Evolutionary conservation across 169 alveolate genomes (phyloP).

Genomic region (Perkinsus marinus): DNA sequence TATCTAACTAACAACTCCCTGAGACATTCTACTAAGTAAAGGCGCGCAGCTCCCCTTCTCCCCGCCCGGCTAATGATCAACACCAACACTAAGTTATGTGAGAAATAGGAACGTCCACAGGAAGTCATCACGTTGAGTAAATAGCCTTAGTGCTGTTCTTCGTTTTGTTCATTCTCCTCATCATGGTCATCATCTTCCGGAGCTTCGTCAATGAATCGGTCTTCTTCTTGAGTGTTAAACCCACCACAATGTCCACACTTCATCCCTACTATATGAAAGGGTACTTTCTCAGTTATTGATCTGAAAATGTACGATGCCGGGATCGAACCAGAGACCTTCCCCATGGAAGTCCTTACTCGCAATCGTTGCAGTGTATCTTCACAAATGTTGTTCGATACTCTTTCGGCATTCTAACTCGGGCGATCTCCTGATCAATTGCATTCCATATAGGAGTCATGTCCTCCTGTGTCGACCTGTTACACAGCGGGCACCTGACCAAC

Average conservation of each 20-base stretch:
- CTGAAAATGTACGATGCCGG: background rate
- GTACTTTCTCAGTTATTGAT: conserved; percentile 1
- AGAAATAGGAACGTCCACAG: too few species aligned
- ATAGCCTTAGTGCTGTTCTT: too few species aligned
- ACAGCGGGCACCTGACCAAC: background rate
- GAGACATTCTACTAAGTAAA: too few species aligned
- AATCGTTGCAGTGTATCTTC: conserved; percentile 20
- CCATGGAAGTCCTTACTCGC: background rate
- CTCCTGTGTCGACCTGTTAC: background rate
- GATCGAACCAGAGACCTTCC: background rate
- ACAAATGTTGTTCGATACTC: conserved; percentile 8
- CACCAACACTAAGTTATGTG: too few species aligned
- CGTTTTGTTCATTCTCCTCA: too few species aligned
- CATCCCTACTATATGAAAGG: conserved; percentile 17
- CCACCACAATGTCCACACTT: conserved; percentile 23
- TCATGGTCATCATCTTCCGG: too few species aligned
- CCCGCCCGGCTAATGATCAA: too few species aligned
- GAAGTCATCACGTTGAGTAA: too few species aligned
- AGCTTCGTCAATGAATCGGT: background rate
- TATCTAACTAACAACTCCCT: too few species aligned
- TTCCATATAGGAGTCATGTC: conserved; percentile 19
- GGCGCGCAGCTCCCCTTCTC: too few species aligned
- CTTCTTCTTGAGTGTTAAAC: conserved; percentile 18
- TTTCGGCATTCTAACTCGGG: conserved; percentile 15
- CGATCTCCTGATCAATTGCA: conserved; percentile 27